Evolutionary conservation across 129 eudicot species (phyloP).

Genomic region (Apium graveolens): DNA sequence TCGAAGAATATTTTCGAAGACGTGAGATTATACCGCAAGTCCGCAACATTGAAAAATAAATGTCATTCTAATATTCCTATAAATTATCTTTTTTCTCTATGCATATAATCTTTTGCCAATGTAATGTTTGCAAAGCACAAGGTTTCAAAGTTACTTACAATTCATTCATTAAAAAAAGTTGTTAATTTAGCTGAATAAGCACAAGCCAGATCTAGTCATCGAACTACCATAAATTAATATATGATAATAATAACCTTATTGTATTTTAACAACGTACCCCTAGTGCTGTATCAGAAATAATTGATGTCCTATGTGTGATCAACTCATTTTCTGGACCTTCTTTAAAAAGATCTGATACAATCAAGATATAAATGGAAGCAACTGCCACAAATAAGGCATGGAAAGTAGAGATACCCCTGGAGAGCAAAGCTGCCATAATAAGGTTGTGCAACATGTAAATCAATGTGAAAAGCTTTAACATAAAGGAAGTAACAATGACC

Average conservation of each 20-base stretch:
- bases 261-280: conserved; percentile 36
- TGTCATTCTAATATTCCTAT: neutral
- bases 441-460: conserved; percentile 12
- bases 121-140: neutral
- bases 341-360: conserved; percentile 44
- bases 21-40: neutral
- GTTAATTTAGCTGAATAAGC: neutral
- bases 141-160: neutral
- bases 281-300: conserved; percentile 38
- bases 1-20: neutral
- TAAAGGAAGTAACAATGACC: conserved; percentile 24
- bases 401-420: conserved; percentile 77
- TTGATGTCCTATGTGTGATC: conserved; percentile 41
- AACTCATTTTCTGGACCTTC: conserved; percentile 27
- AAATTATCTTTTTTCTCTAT: neutral
- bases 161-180: neutral
- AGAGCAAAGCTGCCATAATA: conserved; percentile 3
- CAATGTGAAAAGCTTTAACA: neutral
- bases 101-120: neutral
- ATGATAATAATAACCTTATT: neutral
- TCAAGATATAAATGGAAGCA: conserved; percentile 56
- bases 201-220: neutral
- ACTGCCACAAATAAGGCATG: conserved; percentile 60
- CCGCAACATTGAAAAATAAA: neutral
- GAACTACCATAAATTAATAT: neutral